phyloP scores from a whole-genome alignment of 2,329 filamentous ascomycete genomes.

The Chrysosporium queenslandicum region DNA sequence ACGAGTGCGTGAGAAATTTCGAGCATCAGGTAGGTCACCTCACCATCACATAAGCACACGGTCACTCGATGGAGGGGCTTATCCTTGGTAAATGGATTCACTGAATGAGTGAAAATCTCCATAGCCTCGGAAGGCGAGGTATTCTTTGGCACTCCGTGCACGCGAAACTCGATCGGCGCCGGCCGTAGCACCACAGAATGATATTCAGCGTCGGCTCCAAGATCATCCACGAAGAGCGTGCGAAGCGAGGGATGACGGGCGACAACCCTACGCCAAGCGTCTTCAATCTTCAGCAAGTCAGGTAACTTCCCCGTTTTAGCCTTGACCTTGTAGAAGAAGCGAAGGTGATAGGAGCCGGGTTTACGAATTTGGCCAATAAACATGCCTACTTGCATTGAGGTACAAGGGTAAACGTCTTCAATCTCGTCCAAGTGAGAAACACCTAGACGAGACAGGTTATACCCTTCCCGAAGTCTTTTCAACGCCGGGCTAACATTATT shows the following conservation, averaged over 20 bases:
- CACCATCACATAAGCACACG: background rate
- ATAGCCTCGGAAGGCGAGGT: background rate
- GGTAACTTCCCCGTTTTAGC: background rate
- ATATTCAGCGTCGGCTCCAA: conserved; percentile 3
- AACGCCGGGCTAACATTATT: background rate
- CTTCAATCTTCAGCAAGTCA: background rate
- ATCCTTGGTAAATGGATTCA: conserved; percentile 6
- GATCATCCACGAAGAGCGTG: conserved; percentile 24
- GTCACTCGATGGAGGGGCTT: conserved; percentile 1
- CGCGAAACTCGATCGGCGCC: background rate
- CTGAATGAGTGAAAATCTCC: conserved; percentile 5
- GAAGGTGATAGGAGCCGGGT: conserved; percentile 7
- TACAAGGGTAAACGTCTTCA: conserved; percentile 28
- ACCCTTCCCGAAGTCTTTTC: conserved; percentile 2
- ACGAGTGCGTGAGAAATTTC: conserved; percentile 16
- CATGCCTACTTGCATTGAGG: conserved; percentile 21
- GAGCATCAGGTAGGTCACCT: conserved; percentile 17
- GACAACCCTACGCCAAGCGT: conserved; percentile 13
- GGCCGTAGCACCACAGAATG: conserved; percentile 1
- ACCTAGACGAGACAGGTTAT: conserved; percentile 1
- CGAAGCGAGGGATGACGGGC: conserved; percentile 13
- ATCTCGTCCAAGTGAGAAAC: conserved; percentile 17
- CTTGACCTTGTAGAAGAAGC: conserved; percentile 8
- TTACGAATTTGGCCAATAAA: conserved; percentile 15
- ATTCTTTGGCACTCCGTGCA: background rate